A percentile compares a stretch with the other conserved stretches of the same genome.
Conservation (phyloP, 805 yeast genomes). For the Metschnikowia noctiluminum region DNA sequence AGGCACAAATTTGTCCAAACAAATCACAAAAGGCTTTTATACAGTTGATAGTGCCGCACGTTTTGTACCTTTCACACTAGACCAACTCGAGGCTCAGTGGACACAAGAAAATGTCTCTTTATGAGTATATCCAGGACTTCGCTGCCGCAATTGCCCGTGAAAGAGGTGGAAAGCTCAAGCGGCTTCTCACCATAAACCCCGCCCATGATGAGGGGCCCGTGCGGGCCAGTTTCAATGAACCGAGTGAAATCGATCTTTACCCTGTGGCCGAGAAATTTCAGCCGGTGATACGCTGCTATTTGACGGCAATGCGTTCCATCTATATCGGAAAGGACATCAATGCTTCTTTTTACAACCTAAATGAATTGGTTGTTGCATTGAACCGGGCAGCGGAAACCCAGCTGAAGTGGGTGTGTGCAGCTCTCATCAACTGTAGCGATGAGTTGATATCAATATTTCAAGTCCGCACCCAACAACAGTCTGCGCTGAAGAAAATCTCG, state of each 20-base stretch:
- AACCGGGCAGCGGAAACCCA: slow-evolving; percentile 54
- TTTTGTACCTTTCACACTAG: not conserved
- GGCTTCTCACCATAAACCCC: slow-evolving; percentile 36
- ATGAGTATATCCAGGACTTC: slow-evolving; percentile 23
- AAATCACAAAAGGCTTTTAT: too few species aligned
- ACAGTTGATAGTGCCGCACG: not conserved
- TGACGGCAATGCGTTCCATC: slow-evolving; percentile 34
- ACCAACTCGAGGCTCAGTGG: not conserved
- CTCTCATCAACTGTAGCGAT: slow-evolving; percentile 39
- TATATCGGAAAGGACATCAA: slow-evolving; percentile 32
- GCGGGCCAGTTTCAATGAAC: slow-evolving; percentile 32
- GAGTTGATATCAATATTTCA: slow-evolving; percentile 41
- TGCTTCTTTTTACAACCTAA: slow-evolving; percentile 30
- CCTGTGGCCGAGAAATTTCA: slow-evolving; percentile 36
- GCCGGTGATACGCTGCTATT: slow-evolving; percentile 25
- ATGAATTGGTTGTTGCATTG: slow-evolving; percentile 42
- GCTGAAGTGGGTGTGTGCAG: slow-evolving; percentile 49
- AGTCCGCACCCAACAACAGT: slow-evolving; percentile 29
- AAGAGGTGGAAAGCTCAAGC: slow-evolving; percentile 19
- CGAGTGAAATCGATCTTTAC: slow-evolving; percentile 40
- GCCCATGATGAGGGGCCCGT: slow-evolving; percentile 26
- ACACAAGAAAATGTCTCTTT: slow-evolving; percentile 8
- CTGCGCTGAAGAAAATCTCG: slow-evolving; percentile 10
- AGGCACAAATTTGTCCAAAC: too few species aligned
- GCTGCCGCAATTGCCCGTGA: slow-evolving; percentile 18